Conservation (phyloP, 257 asterid genomes). For the Solanum chilense region DNA sequence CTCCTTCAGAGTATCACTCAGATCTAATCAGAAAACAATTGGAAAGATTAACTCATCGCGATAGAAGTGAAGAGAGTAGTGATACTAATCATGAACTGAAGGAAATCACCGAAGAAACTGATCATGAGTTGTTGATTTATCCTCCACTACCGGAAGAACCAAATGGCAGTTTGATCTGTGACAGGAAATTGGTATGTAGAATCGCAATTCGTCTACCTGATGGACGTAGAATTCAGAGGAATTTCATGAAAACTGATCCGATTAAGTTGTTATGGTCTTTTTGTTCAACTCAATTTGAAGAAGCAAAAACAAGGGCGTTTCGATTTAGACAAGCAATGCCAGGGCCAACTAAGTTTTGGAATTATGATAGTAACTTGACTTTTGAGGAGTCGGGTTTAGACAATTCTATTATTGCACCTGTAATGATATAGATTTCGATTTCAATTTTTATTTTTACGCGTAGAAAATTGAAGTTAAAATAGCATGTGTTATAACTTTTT, state of each 20-base stretch:
- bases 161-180: background rate
- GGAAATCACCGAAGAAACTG: background rate
- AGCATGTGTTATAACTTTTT: too few relatives aligned
- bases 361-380: background rate
- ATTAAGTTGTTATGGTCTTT: background rate
- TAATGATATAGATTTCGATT: background rate
- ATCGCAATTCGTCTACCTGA: background rate
- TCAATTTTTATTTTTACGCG: background rate
- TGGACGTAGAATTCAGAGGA: conserved; percentile 1
- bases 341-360: background rate
- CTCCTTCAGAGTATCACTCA: background rate
- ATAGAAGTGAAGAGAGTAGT: background rate
- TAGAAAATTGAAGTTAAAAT: background rate
- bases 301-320: background rate
- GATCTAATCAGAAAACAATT: background rate
- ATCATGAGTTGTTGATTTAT: background rate
- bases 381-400: background rate
- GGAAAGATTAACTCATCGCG: background rate
- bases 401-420: background rate
- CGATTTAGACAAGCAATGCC: background rate
- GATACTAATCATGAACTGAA: too few relatives aligned
- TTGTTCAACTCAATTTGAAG: background rate
- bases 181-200: background rate
- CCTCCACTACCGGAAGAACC: background rate
- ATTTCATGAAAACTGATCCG: background rate